Evolutionary conservation across 805 yeast species (phyloP).

Genomic region (Ogataea pignaliae): DNA sequence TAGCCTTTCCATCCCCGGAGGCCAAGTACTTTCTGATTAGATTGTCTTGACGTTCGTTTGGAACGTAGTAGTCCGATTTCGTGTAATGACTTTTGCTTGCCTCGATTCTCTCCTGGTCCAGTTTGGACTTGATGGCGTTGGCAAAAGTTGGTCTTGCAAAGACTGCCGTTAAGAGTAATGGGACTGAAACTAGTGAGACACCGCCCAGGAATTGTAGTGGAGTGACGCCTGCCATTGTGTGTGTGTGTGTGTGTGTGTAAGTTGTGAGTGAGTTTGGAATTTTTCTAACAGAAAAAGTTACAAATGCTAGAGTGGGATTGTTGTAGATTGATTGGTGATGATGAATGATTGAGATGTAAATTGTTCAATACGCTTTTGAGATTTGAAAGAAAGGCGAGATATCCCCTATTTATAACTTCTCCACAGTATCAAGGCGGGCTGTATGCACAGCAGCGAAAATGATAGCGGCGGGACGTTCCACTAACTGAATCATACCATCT

Average conservation of each 20-base stretch:
- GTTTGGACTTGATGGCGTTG: slow-evolving; percentile 30
- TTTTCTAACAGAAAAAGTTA: background rate
- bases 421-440: too few species aligned
- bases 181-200: slow-evolving; percentile 27
- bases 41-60: slow-evolving; percentile 20
- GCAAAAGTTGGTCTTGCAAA: slow-evolving; percentile 33
- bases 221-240: slow-evolving; percentile 23
- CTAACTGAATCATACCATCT: too few species aligned
- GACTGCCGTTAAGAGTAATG: slow-evolving; percentile 21
- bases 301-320: background rate
- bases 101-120: slow-evolving; percentile 30
- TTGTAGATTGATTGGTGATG: too few species aligned
- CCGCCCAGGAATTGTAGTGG: slow-evolving; percentile 27
- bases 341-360: too few species aligned
- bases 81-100: slow-evolving; percentile 23
- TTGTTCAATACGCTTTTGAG: too few species aligned
- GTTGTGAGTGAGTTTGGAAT: background rate
- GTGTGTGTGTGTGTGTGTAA: background rate
- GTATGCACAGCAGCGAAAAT: too few species aligned
- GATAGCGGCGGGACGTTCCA: too few species aligned
- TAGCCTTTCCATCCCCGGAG: slow-evolving; percentile 27
- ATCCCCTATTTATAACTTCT: too few species aligned
- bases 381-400: too few species aligned
- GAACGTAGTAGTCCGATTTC: slow-evolving; percentile 23
- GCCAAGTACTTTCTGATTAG: slow-evolving; percentile 23